A percentile compares a stretch with the other conserved stretches of the same genome.
Evolutionary conservation across 495 filamentous ascomycete species (phyloP).

Genomic region (Penicillium lagena): DNA sequence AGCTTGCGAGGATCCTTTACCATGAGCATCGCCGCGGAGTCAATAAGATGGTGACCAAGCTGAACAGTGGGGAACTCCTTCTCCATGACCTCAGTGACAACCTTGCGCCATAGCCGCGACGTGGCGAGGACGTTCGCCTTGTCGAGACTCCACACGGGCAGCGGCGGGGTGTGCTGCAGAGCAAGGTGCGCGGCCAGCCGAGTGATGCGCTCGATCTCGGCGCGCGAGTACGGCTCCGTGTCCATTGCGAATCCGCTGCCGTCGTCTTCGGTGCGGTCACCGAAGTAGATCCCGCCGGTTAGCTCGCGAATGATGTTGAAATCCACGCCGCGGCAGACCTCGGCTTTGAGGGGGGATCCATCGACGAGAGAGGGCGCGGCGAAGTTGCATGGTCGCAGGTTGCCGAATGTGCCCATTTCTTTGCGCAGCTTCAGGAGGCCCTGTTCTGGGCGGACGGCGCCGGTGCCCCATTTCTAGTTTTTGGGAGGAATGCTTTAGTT

Average conservation of each 20-base stretch:
- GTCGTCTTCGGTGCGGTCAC: conserved; percentile 77
- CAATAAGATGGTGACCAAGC: conserved; percentile 85
- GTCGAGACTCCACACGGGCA: conserved; percentile 82
- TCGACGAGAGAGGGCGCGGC: conserved; percentile 83
- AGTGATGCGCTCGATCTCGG: conserved; percentile 86
- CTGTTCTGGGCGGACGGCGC: conserved; percentile 85
- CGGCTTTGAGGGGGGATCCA: conserved; percentile 80
- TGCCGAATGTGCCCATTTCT: conserved; percentile 90
- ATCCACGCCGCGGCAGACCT: conserved; percentile 80
- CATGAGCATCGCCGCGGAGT: conserved; percentile 95
- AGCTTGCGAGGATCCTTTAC: conserved; percentile 87
- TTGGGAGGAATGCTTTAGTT: neutral
- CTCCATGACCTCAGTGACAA: conserved; percentile 66
- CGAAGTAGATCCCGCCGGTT: conserved; percentile 96
- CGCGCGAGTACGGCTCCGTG: conserved; percentile 81
- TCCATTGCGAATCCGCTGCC: conserved; percentile 75
- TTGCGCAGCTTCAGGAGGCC: conserved; percentile 91
- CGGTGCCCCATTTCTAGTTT: conserved; percentile 83
- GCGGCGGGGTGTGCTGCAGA: conserved; percentile 68
- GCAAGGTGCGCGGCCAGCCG: conserved; percentile 80
- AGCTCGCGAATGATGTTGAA: conserved; percentile 94
- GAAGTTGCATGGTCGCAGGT: conserved; percentile 97
- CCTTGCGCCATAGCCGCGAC: conserved; percentile 82
- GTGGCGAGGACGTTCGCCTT: conserved; percentile 98
- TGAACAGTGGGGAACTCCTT: conserved; percentile 87